Percentiles rank a stretch among this genome's conserved stretches.
These are phyloP conservation scores for Orbilia oligospora DNA, from an alignment of 2,329 filamentous ascomycete genomes.

Conservation along the genomic window DNA sequence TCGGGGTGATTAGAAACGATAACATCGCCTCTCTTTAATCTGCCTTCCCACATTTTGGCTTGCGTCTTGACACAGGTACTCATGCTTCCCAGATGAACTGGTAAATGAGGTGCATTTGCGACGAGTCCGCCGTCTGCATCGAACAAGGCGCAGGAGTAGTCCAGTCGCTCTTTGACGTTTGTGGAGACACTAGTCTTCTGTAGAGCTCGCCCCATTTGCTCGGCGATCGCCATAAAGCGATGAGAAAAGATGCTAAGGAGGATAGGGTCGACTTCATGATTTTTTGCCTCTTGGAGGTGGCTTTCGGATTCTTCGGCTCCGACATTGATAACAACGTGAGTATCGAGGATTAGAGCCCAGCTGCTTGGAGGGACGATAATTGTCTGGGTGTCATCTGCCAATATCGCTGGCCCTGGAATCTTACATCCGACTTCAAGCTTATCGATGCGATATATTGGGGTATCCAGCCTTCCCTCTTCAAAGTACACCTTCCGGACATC, in stretches of 20 bases:
- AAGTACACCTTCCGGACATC: slow-evolving; percentile 82
- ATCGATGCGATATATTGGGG: slow-evolving; percentile 85
- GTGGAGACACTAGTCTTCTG: slow-evolving; percentile 85
- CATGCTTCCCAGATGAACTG: slow-evolving; percentile 86
- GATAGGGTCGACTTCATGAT: slow-evolving; percentile 77
- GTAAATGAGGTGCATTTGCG: slow-evolving; percentile 84
- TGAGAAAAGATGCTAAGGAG: slow-evolving; percentile 84
- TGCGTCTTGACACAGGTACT: slow-evolving; percentile 86
- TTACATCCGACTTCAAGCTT: slow-evolving; percentile 80
- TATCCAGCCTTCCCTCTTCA: slow-evolving; percentile 81
- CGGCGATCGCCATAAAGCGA: slow-evolving; percentile 87
- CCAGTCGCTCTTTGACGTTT: slow-evolving; percentile 85
- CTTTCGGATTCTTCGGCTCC: slow-evolving; percentile 69
- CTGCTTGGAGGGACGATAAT: slow-evolving; percentile 88
- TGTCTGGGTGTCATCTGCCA: slow-evolving; percentile 90
- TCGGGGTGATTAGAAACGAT: slow-evolving; percentile 88
- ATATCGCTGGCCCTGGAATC: slow-evolving; percentile 83
- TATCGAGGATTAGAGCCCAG: slow-evolving; percentile 82
- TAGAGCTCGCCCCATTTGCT: slow-evolving; percentile 84
- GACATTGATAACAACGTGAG: slow-evolving; percentile 90
- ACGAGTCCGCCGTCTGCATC: slow-evolving; percentile 82
- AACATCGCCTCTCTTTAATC: slow-evolving; percentile 83
- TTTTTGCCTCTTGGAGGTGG: slow-evolving; percentile 56
- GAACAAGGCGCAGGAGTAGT: slow-evolving; percentile 87
- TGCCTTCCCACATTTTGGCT: slow-evolving; percentile 83